These are phyloP conservation scores for Sphagnum fallax DNA, from an alignment of 228 moss, liverwort and hornwort species.

Conservation along the genomic window DNA sequence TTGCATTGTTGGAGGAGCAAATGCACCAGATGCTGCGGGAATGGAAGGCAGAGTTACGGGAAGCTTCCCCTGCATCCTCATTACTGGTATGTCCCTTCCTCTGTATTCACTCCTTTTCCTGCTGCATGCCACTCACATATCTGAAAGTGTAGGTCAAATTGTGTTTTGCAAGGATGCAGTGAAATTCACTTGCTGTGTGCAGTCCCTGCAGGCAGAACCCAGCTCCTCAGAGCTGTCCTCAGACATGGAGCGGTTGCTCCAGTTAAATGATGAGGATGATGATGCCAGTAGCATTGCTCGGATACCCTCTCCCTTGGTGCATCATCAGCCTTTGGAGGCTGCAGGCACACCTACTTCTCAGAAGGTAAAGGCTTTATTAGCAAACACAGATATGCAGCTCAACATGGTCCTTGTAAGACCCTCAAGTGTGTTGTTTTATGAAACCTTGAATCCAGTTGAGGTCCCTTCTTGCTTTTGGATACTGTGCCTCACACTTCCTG, in stretches of 20 bases:
- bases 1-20: conserved; percentile 47
- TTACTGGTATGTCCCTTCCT: conserved; percentile 24
- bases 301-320: conserved; percentile 18
- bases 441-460: too few species aligned
- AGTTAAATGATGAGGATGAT: conserved; percentile 56
- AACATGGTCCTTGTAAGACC: too few species aligned
- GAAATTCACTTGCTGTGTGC: too few species aligned
- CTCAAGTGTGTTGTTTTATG: too few species aligned
- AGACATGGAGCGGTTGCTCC: conserved; percentile 53
- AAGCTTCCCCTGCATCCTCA: conserved; percentile 41
- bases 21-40: conserved; percentile 63
- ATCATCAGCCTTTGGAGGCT: conserved; percentile 38
- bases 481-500: too few species aligned
- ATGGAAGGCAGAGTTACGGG: conserved; percentile 56
- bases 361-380: background rate
- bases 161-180: too few species aligned
- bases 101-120: too few species aligned
- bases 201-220: conserved; percentile 4
- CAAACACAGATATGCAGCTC: too few species aligned
- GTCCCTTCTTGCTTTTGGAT: too few species aligned
- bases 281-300: conserved; percentile 55
- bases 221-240: conserved; percentile 57
- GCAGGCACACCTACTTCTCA: conserved; percentile 14
- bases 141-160: too few species aligned
- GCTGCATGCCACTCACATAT: too few species aligned